Base-by-base conservation (phyloP, 176 grass and related monocot species). In the Thinopyrum elongatum region DNA sequence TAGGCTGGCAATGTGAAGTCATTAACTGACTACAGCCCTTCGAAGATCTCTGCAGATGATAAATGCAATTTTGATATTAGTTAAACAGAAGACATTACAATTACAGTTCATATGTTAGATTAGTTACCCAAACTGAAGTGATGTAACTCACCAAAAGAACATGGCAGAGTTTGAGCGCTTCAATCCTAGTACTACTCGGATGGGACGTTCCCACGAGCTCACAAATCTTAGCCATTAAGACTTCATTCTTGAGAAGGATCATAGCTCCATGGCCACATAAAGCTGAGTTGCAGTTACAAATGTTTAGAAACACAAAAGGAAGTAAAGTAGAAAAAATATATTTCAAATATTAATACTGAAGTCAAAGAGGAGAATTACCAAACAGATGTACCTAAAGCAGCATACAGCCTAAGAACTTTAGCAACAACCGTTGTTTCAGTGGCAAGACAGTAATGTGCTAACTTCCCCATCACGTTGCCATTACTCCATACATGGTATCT, bases 401-500 rank as follows among this genome's bases (percentile, higher is more conserved):
- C 91, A 88, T 80, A 92, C 27, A 98, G 47, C 70, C 88, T 92
- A 60, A 95, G 39, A 76, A 89, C 80, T 76, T 82, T 85, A 70
- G 85, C 67, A 46, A 69, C 60, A 92, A 98, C 62, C 28, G 17
- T 62, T 29, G 70, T 78, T 69, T 92, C 82, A 65, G 81, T 25
- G 26, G 55, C 26, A 68, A 70, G 27, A 88, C 63, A 89, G 49
- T 89, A 87, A 25, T 86, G 79, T 61, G 62, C 47, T 60, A 98
- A 70, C 78, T 87, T 91, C 1, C 2, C 66, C 92, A 98, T 94
- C 79, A 95, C 55, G 33, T 76, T 86, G 72, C 27, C 38, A 59
- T 98, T 92, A 65, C 84, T 94, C 90, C 91, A 95, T 74, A 95
- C 86, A 73, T 73, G 78, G 81, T 91, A 95, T 86, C 96, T 95